phyloP scores from a whole-genome alignment of 768 basidiomycete genomes.

The Lactifluus volemus region DNA sequence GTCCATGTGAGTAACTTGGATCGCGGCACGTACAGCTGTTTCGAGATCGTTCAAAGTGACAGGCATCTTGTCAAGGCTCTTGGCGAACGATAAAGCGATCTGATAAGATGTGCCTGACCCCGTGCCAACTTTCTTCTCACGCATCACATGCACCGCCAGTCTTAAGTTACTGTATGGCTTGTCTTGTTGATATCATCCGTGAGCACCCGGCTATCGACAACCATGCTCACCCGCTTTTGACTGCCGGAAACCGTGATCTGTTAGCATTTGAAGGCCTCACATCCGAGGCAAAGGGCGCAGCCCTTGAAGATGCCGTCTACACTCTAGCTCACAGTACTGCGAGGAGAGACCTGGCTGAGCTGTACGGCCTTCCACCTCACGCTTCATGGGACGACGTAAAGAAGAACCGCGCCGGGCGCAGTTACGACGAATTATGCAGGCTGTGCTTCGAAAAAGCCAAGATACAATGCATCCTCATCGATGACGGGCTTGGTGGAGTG shows the following conservation, averaged over 20 bases:
- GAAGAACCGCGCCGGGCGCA: slow-evolving; percentile 30
- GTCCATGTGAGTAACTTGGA: slow-evolving; percentile 59
- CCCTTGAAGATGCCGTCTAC: slow-evolving; percentile 40
- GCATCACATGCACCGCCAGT: too few species aligned
- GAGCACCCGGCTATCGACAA: slow-evolving; percentile 61
- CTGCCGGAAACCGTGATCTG: slow-evolving; percentile 32
- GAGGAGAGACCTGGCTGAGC: slow-evolving; percentile 40
- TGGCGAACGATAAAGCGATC: neutral
- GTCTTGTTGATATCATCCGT: slow-evolving; percentile 1
- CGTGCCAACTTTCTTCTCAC: too few species aligned
- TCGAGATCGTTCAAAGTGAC: slow-evolving; percentile 50
- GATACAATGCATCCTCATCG: slow-evolving; percentile 64
- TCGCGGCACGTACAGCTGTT: slow-evolving; percentile 49
- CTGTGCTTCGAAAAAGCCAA: slow-evolving; percentile 43
- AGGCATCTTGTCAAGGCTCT: slow-evolving; percentile 41
- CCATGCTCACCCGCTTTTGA: slow-evolving; percentile 67
- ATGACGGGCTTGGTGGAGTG: slow-evolving; percentile 56
- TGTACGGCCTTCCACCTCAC: slow-evolving; percentile 35
- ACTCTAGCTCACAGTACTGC: slow-evolving; percentile 57
- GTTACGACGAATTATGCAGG: slow-evolving; percentile 52
- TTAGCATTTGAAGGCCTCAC: slow-evolving; percentile 57
- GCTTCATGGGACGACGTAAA: slow-evolving; percentile 56
- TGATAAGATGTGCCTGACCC: slow-evolving; percentile 10
- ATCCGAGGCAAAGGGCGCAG: slow-evolving; percentile 54
- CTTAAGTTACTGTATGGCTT: neutral